A percentile compares a stretch with the other conserved stretches of the same genome.
Evolutionary conservation across 2,329 filamentous ascomycete genomes (phyloP).

Genomic region (Fusarium hostae): DNA sequence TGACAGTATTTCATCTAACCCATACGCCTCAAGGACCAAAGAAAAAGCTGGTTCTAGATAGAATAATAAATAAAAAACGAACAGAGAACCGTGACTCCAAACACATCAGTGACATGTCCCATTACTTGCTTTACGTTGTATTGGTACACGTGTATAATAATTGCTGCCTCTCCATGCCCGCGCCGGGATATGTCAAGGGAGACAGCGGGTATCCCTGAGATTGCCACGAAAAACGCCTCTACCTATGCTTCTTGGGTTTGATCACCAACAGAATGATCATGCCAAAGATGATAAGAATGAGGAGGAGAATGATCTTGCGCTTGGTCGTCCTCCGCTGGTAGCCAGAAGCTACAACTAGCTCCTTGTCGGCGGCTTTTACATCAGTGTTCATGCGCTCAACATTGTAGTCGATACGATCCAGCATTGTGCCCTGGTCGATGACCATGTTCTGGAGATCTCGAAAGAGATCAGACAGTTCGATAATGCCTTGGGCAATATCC

Average conservation of each 20-base stretch:
- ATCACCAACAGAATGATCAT: constrained; percentile 86
- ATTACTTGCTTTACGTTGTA: constrained; percentile 46
- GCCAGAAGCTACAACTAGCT: constrained; percentile 86
- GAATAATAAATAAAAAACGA: constrained; percentile 31
- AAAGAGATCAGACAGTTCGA: constrained; percentile 96
- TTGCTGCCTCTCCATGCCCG: constrained; percentile 10
- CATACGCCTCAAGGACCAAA: not conserved
- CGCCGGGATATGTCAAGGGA: not conserved
- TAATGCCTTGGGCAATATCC: constrained; percentile 97
- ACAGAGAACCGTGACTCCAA: constrained; percentile 45
- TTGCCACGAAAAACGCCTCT: constrained; percentile 21
- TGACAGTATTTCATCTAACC: not conserved
- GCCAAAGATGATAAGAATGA: constrained; percentile 84
- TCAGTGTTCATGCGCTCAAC: constrained; percentile 95
- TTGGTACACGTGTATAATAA: constrained; percentile 45
- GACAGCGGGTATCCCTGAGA: constrained; percentile 31
- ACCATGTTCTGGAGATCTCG: constrained; percentile 96
- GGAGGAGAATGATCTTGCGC: constrained; percentile 90
- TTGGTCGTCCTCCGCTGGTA: constrained; percentile 92
- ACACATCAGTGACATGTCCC: constrained; percentile 38
- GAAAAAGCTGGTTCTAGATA: constrained; percentile 32
- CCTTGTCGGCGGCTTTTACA: constrained; percentile 91
- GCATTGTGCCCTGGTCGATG: constrained; percentile 89
- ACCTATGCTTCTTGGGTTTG: constrained; percentile 74
- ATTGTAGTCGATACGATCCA: constrained; percentile 97